phyloP scores from a whole-genome alignment of 768 basidiomycete species.

The Mrakia frigida region DNA sequence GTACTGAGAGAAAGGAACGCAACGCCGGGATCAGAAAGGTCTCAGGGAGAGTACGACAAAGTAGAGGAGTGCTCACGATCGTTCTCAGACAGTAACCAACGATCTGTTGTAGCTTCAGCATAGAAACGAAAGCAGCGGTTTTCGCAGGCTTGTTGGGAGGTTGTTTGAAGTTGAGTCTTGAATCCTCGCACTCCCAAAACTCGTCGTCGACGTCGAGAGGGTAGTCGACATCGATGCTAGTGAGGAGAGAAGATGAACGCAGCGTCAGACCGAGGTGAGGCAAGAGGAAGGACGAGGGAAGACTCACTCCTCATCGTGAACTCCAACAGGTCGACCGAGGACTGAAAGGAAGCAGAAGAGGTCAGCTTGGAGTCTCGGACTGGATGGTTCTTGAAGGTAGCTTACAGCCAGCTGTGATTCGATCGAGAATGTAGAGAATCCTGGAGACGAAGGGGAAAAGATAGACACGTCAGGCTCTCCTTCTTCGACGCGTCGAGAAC shows the following conservation, averaged over 20 bases:
- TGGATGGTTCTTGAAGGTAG: too few species aligned
- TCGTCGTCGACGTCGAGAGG: constrained; percentile 75
- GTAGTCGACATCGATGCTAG: constrained; percentile 59
- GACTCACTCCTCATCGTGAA: constrained; percentile 63
- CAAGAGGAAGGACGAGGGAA: too few species aligned
- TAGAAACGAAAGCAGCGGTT: constrained; percentile 56
- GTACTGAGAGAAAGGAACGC: constrained; percentile 48
- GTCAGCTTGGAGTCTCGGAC: too few species aligned
- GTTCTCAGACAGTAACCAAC: constrained; percentile 47
- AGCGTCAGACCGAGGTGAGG: too few species aligned
- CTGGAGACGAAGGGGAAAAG: neutral
- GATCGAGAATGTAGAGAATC: constrained; percentile 39
- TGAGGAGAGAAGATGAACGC: too few species aligned
- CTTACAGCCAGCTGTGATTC: constrained; percentile 40
- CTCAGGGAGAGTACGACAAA: too few species aligned
- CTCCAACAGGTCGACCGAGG: constrained; percentile 64
- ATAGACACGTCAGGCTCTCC: neutral
- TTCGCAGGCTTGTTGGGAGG: constrained; percentile 56
- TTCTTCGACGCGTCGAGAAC: constrained; percentile 18
- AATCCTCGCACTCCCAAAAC: constrained; percentile 62
- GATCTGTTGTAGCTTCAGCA: constrained; percentile 58
- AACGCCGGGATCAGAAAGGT: too few species aligned
- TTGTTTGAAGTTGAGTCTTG: constrained; percentile 59
- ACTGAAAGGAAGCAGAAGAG: constrained; percentile 28
- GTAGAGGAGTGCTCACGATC: constrained; percentile 16